Percentiles rank a stretch among this genome's conserved stretches.
Evolutionary conservation across 139 green algal genomes (phyloP).

Genomic region (Chlorella sp.): DNA sequence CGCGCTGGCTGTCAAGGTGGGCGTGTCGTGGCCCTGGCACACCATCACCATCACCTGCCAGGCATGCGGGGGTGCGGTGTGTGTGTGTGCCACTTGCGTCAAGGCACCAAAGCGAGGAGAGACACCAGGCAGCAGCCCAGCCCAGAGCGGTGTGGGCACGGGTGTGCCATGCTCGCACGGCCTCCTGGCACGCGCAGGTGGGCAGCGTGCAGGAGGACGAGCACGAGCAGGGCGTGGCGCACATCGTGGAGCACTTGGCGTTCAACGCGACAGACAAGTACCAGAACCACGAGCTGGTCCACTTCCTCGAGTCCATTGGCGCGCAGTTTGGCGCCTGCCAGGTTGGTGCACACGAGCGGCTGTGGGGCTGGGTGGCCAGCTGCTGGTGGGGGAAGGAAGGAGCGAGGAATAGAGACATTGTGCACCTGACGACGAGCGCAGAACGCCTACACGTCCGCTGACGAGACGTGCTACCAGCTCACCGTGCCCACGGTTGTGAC

Average conservation of each 20-base stretch:
- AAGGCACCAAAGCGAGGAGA: neutral
- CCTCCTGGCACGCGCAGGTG: constrained; percentile 15
- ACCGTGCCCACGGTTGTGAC: constrained; percentile 21
- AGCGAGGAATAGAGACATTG: neutral
- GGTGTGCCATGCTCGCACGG: neutral
- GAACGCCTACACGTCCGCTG: constrained; percentile 82
- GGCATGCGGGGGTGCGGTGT: no score
- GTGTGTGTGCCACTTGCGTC: neutral
- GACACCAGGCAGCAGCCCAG: neutral
- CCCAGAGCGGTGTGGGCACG: neutral
- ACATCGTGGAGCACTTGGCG: constrained; percentile 87
- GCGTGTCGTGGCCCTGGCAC: neutral
- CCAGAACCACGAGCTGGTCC: constrained; percentile 75
- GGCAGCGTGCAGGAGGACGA: constrained; percentile 65
- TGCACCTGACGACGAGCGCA: constrained; percentile 4
- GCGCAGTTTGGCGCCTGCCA: constrained; percentile 80
- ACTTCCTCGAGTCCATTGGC: constrained; percentile 80
- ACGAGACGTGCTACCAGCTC: constrained; percentile 72
- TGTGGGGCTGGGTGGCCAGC: neutral
- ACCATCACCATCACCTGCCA: neutral
- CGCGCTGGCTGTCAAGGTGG: constrained; percentile 54
- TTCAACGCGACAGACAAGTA: constrained; percentile 80
- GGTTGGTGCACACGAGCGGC: no score
- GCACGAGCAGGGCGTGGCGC: constrained; percentile 64
- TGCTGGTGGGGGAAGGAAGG: neutral